A percentile compares a stretch with the other conserved stretches of the same genome.
Conservation (phyloP, 345 rosid species). For the Trapa bicornis region DNA sequence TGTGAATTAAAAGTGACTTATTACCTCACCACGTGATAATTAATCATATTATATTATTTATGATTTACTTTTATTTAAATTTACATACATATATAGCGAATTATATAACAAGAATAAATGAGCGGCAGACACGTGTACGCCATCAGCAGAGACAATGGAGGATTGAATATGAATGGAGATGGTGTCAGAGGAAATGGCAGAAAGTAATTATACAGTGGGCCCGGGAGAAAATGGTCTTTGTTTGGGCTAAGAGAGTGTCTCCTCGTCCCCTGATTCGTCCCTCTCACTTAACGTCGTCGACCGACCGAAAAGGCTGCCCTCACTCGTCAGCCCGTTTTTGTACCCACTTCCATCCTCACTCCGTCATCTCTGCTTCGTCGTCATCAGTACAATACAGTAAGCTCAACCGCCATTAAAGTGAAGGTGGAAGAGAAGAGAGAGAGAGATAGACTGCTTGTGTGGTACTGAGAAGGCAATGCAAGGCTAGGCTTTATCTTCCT, state of each 20-base stretch:
- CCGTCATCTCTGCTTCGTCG: conserved; percentile 8
- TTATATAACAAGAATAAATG: too few relatives aligned
- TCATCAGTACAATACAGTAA: not conserved
- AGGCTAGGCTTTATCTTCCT: not conserved
- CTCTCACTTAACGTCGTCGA: not conserved
- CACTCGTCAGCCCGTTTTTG: not conserved
- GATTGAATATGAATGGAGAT: too few relatives aligned
- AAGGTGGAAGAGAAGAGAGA: not conserved
- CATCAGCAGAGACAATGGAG: too few relatives aligned
- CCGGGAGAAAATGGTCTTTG: conserved; percentile 6
- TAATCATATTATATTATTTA: too few relatives aligned
- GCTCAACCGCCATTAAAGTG: not conserved
- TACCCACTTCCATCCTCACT: not conserved
- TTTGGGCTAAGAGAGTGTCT: conserved; percentile 11
- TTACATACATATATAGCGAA: too few relatives aligned
- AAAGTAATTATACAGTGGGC: not conserved
- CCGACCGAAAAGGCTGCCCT: not conserved
- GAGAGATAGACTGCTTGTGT: not conserved
- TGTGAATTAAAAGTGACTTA: too few relatives aligned
- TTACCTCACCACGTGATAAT: too few relatives aligned
- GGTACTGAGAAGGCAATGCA: not conserved
- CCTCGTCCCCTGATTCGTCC: not conserved
- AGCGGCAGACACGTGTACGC: too few relatives aligned
- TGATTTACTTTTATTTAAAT: too few relatives aligned
- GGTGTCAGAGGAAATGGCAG: not conserved